A percentile compares a stretch with the other conserved stretches of the same genome.
Evolutionary conservation across 495 filamentous ascomycete genomes (phyloP).

Genomic region (Extremus antarcticus): DNA sequence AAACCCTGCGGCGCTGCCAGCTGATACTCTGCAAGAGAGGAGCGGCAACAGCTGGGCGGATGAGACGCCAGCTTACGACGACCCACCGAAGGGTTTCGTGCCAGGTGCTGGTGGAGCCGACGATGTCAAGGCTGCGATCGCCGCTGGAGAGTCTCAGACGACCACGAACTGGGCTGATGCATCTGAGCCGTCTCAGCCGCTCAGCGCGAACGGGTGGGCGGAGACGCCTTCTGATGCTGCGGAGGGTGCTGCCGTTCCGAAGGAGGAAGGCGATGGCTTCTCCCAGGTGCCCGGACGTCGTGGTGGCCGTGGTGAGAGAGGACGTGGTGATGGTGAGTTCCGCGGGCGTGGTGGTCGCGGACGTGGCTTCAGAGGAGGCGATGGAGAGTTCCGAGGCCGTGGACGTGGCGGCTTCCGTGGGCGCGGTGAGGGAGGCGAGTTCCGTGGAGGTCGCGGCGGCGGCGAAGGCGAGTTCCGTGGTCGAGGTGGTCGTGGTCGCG

Average conservation of each 20-base stretch:
- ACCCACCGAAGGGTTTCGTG: neutral
- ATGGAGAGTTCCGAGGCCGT: constrained; percentile 13
- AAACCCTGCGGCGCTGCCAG: constrained; percentile 22
- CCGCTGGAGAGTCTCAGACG: neutral
- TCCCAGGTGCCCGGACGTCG: constrained; percentile 45
- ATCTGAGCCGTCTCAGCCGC: constrained; percentile 28
- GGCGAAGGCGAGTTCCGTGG: constrained; percentile 15
- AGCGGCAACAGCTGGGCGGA: constrained; percentile 18
- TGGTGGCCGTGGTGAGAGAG: constrained; percentile 28
- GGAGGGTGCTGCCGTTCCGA: neutral
- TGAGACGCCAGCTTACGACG: neutral
- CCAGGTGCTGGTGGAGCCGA: constrained; percentile 12
- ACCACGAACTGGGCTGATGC: neutral
- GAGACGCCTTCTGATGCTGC: constrained; percentile 38
- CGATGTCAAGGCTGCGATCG: constrained; percentile 7
- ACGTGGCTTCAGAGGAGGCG: constrained; percentile 15
- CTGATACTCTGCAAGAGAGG: neutral
- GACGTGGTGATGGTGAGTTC: constrained; percentile 23
- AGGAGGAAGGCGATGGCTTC: constrained; percentile 38
- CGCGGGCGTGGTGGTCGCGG: constrained; percentile 14
- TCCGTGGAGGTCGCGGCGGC: constrained; percentile 13
- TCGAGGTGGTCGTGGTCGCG: constrained; percentile 14
- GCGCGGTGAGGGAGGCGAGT: constrained; percentile 16
- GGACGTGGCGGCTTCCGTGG: constrained; percentile 27
- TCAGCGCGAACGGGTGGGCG: constrained; percentile 57